Base-by-base conservation (phyloP, 192 early-diverging fungal species). In the Chytriomyces hyalinus region DNA sequence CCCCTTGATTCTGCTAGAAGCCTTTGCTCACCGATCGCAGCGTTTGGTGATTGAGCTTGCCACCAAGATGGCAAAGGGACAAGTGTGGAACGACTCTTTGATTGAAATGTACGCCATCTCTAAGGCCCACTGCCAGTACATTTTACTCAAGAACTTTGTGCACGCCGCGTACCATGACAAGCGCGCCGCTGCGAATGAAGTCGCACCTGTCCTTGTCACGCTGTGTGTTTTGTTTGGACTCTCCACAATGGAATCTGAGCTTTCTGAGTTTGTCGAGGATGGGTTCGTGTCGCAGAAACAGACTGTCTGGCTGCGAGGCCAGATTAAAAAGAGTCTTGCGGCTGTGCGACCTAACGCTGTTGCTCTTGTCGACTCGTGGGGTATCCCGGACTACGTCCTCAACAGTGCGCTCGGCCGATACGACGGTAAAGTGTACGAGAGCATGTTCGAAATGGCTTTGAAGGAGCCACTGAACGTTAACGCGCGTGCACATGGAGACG, bases 201-300 rank as follows among this genome's bases (percentile, higher is more conserved):
- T 94, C 48, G 82, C 86, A 24, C 80, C 90, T 11, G 53, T 57
- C 20, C 84, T 97, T 45, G 81, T 84, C 45, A 88, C 87, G 65
- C 89, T 97, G 72, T 93, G 93, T 51, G 83, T 87, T 57, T 85
- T 97, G 51, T 97, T 94, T 80, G 95, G 92, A 62, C 81, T 94
- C 3, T 91, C 94, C 87, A 90, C 91, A 50, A 93, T 95, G 60
- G 85, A 90, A 53, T 90, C 94, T 79, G 90, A 95, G 79, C 85
- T 91, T 28, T 93, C 93, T 46, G 91, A 93, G 71, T 97, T 97
- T 86, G 84, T 97, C 77, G 93, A 94, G 80, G 91, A 93, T 47
- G 91, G 87, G 2, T 97, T 92, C 87, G 94, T 95, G 78, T 86
- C 85, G 6, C 87, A 90, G 17, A 76, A 85, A 7, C 86, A 87